These are phyloP conservation scores for Pleurotus platypus DNA, from an alignment of 768 basidiomycete species.

Conservation along the genomic window DNA sequence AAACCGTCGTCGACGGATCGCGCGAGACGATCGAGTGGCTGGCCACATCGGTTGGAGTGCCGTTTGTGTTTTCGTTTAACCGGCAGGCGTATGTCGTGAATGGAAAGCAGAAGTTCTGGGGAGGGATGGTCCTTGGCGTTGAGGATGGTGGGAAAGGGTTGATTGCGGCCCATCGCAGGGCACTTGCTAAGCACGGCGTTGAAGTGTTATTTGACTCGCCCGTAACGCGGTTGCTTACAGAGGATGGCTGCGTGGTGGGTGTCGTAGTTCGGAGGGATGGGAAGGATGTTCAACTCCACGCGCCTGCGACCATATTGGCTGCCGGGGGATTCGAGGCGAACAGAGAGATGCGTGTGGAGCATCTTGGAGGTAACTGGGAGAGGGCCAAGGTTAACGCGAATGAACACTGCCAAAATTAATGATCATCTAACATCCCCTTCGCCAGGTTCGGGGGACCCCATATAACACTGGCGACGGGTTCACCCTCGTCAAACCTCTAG, in stretches of 20 bases:
- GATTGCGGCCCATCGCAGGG: conserved; percentile 49
- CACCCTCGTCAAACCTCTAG: conserved; percentile 42
- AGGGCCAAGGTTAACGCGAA: conserved; percentile 43
- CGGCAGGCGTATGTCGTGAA: conserved; percentile 65
- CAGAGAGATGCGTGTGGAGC: conserved; percentile 41
- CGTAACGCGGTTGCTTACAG: conserved; percentile 34
- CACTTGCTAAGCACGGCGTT: conserved; percentile 46
- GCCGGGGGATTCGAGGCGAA: conserved; percentile 68
- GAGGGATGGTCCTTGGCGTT: conserved; percentile 59
- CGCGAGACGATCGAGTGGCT: conserved; percentile 59
- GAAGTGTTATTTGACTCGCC: conserved; percentile 55
- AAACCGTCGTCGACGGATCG: conserved; percentile 50
- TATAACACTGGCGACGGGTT: conserved; percentile 70
- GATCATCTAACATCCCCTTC: not conserved
- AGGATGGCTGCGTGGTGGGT: conserved; percentile 39
- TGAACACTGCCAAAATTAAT: not conserved
- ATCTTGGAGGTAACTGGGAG: conserved; percentile 59
- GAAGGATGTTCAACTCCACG: conserved; percentile 28
- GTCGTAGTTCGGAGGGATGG: conserved; percentile 39
- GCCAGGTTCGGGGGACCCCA: conserved; percentile 67
- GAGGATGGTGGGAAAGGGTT: conserved; percentile 67
- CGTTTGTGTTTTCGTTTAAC: conserved; percentile 58
- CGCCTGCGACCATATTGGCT: conserved; percentile 53
- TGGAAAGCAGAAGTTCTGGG: conserved; percentile 67
- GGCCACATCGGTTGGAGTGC: conserved; percentile 41